Base-by-base conservation (phyloP, 1,139 yeast species). In the Zygosaccharomyces sapae region DNA sequence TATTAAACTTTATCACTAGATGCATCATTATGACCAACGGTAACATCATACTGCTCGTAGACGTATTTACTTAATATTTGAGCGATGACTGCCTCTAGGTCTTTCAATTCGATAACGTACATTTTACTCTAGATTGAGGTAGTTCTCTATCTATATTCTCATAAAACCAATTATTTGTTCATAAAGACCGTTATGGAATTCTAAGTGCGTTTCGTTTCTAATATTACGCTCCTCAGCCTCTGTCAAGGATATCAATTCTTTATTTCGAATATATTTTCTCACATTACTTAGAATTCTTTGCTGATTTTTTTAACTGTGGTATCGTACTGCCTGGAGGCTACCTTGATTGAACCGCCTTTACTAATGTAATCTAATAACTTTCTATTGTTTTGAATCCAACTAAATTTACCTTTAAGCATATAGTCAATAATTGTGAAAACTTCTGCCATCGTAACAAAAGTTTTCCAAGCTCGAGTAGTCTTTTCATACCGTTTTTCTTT, bases 1-100 rank as follows among this genome's bases (percentile, higher is more conserved):
- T 30, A 6, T 72, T 57, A 71, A 74, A 33, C 77, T 78, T 38
- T 20, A 33, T 12, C 27, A 29, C 19, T 37, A 19, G 24, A 37
- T 10, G 30, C 29, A 43, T 19, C n/a, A n/a, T 7, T 10, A 9
- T 13, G 47, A 30, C 5, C 34, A 46, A 10, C 20, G 19, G 13
- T 13, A 33, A 30, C 44, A 10, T 40, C 47, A 30, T 47, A 47
- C 12, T 30, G 35, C 41, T 47, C 50, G 13, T 47, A 47, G 2
- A 43, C 45, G n/a, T 43, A 41, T 38, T 44, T 47, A 9, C 24
- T 42, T n/a, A 45, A 31, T 8, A 43, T 47, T 33, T 39, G 33
- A 16, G n/a, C 19, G 33, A 48, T 45, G 6, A 40, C 51, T 5
- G 35, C 34, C 35, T 48, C 44, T 12, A 45, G 42, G 18, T 42